Conservation (phyloP, 2,329 filamentous ascomycete species). For the Aspergillus brunneoviolaceus region DNA sequence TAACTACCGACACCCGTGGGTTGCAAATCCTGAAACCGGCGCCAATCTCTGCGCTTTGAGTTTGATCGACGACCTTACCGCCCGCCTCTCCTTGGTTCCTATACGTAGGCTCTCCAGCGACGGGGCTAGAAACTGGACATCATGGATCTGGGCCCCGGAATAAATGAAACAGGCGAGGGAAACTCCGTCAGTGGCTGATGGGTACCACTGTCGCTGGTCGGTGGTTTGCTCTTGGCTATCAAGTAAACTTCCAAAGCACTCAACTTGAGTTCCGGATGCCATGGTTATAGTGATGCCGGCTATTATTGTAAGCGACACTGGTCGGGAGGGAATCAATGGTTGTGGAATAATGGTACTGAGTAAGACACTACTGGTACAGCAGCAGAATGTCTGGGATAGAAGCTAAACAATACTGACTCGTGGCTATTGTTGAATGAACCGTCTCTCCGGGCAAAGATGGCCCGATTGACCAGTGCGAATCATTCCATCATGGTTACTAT, state of each 20-base stretch:
- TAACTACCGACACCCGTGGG: background rate
- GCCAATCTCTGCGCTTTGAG: background rate
- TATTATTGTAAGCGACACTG: background rate
- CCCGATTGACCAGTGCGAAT: background rate
- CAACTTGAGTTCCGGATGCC: slow-evolving; percentile 2
- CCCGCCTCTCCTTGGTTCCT: slow-evolving; percentile 4
- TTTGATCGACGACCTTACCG: slow-evolving; percentile 9
- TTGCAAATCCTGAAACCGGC: slow-evolving; percentile 4
- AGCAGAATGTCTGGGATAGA: background rate
- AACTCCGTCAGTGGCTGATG: background rate
- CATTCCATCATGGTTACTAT: slow-evolving; percentile 6
- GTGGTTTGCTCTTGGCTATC: background rate
- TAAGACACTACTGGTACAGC: background rate
- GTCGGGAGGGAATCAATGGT: background rate
- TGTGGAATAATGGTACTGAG: background rate
- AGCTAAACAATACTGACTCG: background rate
- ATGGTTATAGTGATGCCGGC: background rate
- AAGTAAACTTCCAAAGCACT: background rate
- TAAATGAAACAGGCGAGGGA: slow-evolving; percentile 11
- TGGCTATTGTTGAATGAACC: background rate
- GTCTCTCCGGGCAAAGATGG: background rate
- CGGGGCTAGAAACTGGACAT: background rate
- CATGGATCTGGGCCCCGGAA: slow-evolving; percentile 1
- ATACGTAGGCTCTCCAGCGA: background rate
- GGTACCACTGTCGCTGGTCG: background rate